Evolutionary conservation across 1,139 yeast genomes (phyloP).

Genomic region (Suhomyces coccinellae): DNA sequence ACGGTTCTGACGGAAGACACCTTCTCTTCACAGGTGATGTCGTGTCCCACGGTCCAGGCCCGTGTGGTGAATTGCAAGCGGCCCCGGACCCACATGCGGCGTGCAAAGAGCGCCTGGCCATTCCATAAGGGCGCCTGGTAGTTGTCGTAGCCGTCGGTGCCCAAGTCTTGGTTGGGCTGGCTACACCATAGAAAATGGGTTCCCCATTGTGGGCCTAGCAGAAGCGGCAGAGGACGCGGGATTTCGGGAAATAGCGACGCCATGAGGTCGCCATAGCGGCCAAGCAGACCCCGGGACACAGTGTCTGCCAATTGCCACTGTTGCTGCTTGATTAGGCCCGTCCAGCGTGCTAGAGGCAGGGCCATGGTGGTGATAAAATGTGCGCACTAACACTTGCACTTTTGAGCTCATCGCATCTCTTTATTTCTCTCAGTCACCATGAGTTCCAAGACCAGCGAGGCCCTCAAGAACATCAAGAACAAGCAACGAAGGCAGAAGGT

Average conservation of each 20-base stretch:
- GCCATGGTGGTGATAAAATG: neutral
- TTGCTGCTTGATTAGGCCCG: constrained; percentile 16
- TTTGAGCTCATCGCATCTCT: constrained; percentile 5
- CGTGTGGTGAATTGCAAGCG: constrained; percentile 40
- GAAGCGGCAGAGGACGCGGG: neutral
- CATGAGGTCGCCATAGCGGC: constrained; percentile 20
- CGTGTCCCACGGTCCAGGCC: neutral
- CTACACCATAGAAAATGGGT: constrained; percentile 66
- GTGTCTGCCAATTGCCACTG: constrained; percentile 23
- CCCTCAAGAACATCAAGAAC: constrained; percentile 57
- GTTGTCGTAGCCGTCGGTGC: constrained; percentile 79
- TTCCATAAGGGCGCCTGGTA: constrained; percentile 64
- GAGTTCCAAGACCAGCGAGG: constrained; percentile 29
- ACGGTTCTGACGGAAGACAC: constrained; percentile 37
- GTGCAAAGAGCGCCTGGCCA: constrained; percentile 34
- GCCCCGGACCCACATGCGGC: constrained; percentile 88
- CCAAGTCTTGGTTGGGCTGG: constrained; percentile 50
- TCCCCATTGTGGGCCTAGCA: constrained; percentile 55
- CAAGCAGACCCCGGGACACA: constrained; percentile 20
- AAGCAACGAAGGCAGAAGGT: constrained; percentile 79
- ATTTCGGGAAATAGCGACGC: constrained; percentile 17
- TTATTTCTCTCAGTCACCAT: constrained; percentile 7
- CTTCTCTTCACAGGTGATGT: constrained; percentile 43
- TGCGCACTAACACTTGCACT: neutral
- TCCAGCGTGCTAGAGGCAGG: constrained; percentile 17